phyloP scores from a whole-genome alignment of 108 stramenopile species.

The Cyclotella choctawhatcheeana region DNA sequence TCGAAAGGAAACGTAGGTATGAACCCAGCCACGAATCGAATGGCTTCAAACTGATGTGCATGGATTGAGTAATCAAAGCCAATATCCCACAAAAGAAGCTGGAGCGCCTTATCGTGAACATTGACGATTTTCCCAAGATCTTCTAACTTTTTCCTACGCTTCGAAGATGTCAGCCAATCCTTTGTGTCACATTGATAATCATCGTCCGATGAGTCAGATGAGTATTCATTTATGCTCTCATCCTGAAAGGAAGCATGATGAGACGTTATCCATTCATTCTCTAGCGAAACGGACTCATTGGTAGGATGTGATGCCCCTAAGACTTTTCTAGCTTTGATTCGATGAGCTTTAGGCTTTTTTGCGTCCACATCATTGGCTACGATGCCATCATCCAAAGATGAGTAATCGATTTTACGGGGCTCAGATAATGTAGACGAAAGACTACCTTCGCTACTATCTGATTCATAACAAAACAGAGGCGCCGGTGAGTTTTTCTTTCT shows the following conservation, averaged over 20 bases:
- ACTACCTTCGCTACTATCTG: too few relatives aligned
- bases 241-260: not conserved
- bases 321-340: too few relatives aligned
- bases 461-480: too few relatives aligned
- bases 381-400: too few relatives aligned
- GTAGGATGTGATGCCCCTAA: too few relatives aligned
- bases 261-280: conserved; percentile 5
- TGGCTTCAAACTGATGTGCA: conserved; percentile 55
- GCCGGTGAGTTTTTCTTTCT: too few relatives aligned
- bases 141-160: conserved; percentile 13
- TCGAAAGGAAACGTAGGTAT: conserved; percentile 34
- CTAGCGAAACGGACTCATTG: not conserved
- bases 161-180: not conserved
- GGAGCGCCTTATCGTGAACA: conserved; percentile 15
- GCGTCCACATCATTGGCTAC: too few relatives aligned
- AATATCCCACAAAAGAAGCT: conserved; percentile 37
- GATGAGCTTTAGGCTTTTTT: too few relatives aligned
- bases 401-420: too few relatives aligned
- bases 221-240: not conserved
- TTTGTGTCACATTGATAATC: not conserved
- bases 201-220: not conserved
- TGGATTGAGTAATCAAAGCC: conserved; percentile 31
- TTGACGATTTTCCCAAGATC: conserved; percentile 17
- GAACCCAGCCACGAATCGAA: conserved; percentile 46
- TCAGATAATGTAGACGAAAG: too few relatives aligned